These are phyloP conservation scores for Hemisphaericaspora nanyangensis DNA, from an alignment of 805 yeast species.

Conservation along the genomic window DNA sequence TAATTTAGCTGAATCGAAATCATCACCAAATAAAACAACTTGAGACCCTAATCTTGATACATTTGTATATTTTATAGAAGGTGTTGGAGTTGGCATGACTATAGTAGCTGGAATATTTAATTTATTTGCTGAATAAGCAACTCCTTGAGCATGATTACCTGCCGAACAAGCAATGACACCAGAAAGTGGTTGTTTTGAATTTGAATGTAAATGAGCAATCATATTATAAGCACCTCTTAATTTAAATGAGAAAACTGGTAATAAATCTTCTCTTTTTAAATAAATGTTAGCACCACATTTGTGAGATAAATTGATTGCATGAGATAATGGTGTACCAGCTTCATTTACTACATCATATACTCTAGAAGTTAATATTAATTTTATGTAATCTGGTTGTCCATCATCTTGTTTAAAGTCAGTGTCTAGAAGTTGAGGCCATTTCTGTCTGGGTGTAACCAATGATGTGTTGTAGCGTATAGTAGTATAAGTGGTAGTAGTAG, in stretches of 20 bases:
- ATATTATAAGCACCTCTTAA: slow-evolving; percentile 96
- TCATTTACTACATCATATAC: slow-evolving; percentile 88
- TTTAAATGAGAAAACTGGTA: slow-evolving; percentile 95
- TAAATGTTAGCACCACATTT: slow-evolving; percentile 71
- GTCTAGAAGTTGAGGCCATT: slow-evolving; percentile 44
- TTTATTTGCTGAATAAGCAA: slow-evolving; percentile 84
- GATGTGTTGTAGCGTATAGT: slow-evolving; percentile 4
- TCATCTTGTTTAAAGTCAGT: slow-evolving; percentile 50
- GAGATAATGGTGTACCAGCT: slow-evolving; percentile 76
- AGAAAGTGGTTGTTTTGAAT: slow-evolving; percentile 51
- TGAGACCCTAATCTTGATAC: slow-evolving; percentile 91
- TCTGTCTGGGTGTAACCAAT: slow-evolving; percentile 11
- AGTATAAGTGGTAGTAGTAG: background rate
- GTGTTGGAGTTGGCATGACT: slow-evolving; percentile 97
- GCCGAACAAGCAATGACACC: slow-evolving; percentile 99
- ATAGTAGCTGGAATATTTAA: slow-evolving; percentile 91
- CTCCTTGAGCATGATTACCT: slow-evolving; percentile 99
- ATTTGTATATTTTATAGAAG: slow-evolving; percentile 87
- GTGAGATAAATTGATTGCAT: slow-evolving; percentile 71
- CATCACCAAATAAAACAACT: slow-evolving; percentile 90
- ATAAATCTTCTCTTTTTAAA: slow-evolving; percentile 86
- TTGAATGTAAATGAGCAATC: slow-evolving; percentile 80
- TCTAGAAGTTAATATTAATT: slow-evolving; percentile 83
- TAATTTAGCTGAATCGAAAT: slow-evolving; percentile 89
- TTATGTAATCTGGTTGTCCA: slow-evolving; percentile 87